Base-by-base conservation (phyloP, 169 alveolate genomes). In the Plasmodium falciparum region DNA sequence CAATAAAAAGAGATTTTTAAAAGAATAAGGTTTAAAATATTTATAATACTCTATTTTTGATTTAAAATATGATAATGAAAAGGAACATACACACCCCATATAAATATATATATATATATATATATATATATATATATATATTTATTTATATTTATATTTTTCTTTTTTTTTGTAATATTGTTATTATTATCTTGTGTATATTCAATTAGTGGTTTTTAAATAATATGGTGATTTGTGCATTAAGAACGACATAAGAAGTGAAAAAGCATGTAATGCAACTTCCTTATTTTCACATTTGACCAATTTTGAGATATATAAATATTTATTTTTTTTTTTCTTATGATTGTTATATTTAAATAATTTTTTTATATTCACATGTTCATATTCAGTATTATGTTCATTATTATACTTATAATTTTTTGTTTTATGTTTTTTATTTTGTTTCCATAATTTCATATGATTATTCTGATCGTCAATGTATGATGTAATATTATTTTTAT, bases 271-370 rank as follows among this genome's bases (percentile, higher is more conserved):
- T 49, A 86, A 75, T 17, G 92, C 88, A 61, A 86, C 74, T 86
- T 86, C 92, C 59, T 86, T 86, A 26, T 86, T 71, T 86, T 86
- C 92, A 65, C 92, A 86, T 72, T 86, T 86, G n/a, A 86, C 92
- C 58, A 86, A 70, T 61, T 86, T 86, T 15, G 92, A 86, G 61
- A 86, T 86, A 72, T 86, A 86, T 73, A 86, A 47, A 86, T 61
- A 70, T 61, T 86, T 86, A 49, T 86, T 71, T 39, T 50, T 83
- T 54, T 83, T 67, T 17, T 58, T 24, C 45, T 47, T 20, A 69
- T 70, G 62, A 52, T 71, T 39, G n/a, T 86, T 62, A 43, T 56
- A 39, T 56, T n/a, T 26, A 33, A 59, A 47, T 12, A 8, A 26
- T 49, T 86, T 65, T 54, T 47, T 62, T 26, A 58, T 52, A 33